phyloP scores from a whole-genome alignment of 768 basidiomycete genomes.

The Agrocybe pediades region DNA sequence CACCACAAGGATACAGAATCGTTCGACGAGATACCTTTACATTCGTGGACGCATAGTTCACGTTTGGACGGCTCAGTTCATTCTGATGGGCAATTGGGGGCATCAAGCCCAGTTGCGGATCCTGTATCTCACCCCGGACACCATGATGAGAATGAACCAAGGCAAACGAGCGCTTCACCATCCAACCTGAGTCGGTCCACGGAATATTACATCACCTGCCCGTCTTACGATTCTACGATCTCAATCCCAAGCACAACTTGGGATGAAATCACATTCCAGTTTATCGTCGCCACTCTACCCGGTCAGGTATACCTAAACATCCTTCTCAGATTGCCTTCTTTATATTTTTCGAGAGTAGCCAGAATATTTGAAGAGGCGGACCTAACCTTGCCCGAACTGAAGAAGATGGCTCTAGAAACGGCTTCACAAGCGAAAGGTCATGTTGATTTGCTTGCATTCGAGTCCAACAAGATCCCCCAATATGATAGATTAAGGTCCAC shows the following conservation, averaged over 20 bases:
- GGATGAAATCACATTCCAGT: not conserved
- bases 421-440: conserved; percentile 13
- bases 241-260: not conserved
- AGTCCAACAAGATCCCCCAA: conserved; percentile 11
- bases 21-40: conserved; percentile 5
- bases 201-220: too few relatives aligned
- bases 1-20: conserved; percentile 2
- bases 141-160: too few relatives aligned
- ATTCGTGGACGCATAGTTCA: too few relatives aligned
- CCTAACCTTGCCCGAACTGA: conserved; percentile 57
- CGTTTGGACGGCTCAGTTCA: too few relatives aligned
- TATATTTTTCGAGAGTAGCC: conserved; percentile 69
- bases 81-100: too few relatives aligned
- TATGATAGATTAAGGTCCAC: conserved; percentile 19
- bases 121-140: too few relatives aligned
- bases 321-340: conserved; percentile 57
- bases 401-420: conserved; percentile 39
- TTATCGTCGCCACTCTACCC: conserved; percentile 4
- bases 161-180: too few relatives aligned
- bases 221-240: not conserved
- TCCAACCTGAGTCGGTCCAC: too few relatives aligned
- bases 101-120: too few relatives aligned
- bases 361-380: conserved; percentile 67
- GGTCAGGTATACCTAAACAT: conserved; percentile 31
- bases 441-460: conserved; percentile 6